Conservation (phyloP, 805 yeast genomes). For the Myxozyma monticola region DNA sequence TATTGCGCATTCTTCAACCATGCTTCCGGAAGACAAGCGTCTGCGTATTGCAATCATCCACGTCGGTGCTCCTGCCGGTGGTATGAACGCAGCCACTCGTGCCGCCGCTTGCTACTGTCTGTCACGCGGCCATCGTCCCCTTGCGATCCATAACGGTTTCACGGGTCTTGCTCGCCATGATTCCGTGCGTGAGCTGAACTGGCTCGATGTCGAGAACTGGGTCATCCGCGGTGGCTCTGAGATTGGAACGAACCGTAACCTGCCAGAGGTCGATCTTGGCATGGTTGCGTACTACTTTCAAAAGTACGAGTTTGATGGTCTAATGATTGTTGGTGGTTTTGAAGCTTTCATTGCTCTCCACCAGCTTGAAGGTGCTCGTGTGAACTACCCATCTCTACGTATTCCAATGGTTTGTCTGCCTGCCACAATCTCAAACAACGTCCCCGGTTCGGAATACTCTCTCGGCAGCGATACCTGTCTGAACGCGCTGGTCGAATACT, state of each 20-base stretch:
- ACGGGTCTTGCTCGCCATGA: conserved; percentile 89
- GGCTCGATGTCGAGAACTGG: conserved; percentile 91
- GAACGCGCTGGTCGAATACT: conserved; percentile 84
- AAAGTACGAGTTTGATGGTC: conserved; percentile 82
- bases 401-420: conserved; percentile 94
- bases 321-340: conserved; percentile 91
- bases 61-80: conserved; percentile 98
- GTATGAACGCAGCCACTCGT: conserved; percentile 86
- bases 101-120: conserved; percentile 89
- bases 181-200: conserved; percentile 66
- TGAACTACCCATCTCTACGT: conserved; percentile 81
- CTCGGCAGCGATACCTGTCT: conserved; percentile 95
- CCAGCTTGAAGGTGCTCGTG: conserved; percentile 75
- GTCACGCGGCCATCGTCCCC: conserved; percentile 86
- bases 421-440: conserved; percentile 94
- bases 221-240: conserved; percentile 90
- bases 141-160: conserved; percentile 91
- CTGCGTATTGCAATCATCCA: conserved; percentile 81
- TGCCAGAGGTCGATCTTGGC: conserved; percentile 84
- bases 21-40: conserved; percentile 59
- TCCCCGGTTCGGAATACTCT: conserved; percentile 98
- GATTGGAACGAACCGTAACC: conserved; percentile 89
- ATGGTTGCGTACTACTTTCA: conserved; percentile 91
- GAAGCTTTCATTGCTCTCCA: conserved; percentile 90
- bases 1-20: conserved; percentile 62